Evolutionary conservation across 805 yeast species (phyloP), one percentile per base, ranked within the genome.

Genomic region (Kuraishia ogatae): DNA sequence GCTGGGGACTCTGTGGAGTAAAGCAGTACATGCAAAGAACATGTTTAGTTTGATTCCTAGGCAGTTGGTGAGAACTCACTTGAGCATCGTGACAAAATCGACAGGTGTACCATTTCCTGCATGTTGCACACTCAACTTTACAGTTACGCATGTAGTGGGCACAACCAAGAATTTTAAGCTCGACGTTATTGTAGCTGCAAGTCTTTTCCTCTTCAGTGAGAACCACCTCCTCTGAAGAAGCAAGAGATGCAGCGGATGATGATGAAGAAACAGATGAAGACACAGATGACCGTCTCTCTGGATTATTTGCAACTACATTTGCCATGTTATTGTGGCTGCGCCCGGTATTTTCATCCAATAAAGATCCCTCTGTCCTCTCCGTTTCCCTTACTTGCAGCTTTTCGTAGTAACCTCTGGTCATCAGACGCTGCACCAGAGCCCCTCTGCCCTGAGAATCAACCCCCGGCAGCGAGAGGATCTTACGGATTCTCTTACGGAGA

Each of bases 11-110:
- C 67, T 92, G 97, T 2, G 91, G 86, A 7, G 83, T 79, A 51
- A 74, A 75, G 66, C 97, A 92, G 57, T 72, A 66, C 96, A 91
- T 87, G 68, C 97, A 92, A 61, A 90, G 75, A 56, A 92, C 80
- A 64, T 85, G 85, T 56, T 74, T 75, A 2, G 89, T 87, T 50
- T 78, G 77, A 26, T 74, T 72, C 50, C 96, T 75, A 59, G 67
- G 69, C 63, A 89, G 78, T 59, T 77, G 81, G 66, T 87, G 96
- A 13, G 73, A 63, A 1, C 64, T 56, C 22, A 77, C 75, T 24
- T 67, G 78, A n/a, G 71, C 76, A 63, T 87, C 96, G 68, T 92
- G 97, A 66, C 97, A 92, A 60, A 88, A 81, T 15, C 96, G 78
- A 69, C 97, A 92, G 1, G 89, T 71, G 60, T 74, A 86, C 93